phyloP scores from a whole-genome alignment of 1,284 basidiomycete species.

The Ceratobasidium sp. region DNA sequence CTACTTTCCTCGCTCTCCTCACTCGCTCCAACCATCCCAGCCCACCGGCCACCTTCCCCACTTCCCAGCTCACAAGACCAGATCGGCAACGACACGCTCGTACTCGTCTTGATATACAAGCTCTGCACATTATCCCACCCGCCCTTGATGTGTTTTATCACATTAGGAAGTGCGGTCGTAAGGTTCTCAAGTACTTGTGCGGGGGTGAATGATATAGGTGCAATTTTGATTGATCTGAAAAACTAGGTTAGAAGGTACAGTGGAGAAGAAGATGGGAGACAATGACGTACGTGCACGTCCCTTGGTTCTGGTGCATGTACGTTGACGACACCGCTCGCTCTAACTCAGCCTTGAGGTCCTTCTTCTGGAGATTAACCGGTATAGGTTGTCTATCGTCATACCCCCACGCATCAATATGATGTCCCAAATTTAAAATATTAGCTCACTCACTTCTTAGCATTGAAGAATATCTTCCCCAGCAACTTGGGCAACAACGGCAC shows the following conservation, averaged over 20 bases:
- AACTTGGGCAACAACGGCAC: slow-evolving; percentile 89
- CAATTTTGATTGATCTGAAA: slow-evolving; percentile 88
- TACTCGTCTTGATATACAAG: slow-evolving; percentile 92
- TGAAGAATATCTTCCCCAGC: slow-evolving; percentile 92
- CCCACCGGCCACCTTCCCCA: slow-evolving; percentile 74
- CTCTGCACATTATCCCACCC: slow-evolving; percentile 95
- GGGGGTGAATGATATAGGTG: slow-evolving; percentile 78
- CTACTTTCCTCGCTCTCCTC: slow-evolving; percentile 48
- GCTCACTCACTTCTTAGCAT: slow-evolving; percentile 88
- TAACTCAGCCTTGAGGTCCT: slow-evolving; percentile 90
- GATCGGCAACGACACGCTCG: slow-evolving; percentile 88
- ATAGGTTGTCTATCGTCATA: slow-evolving; percentile 82
- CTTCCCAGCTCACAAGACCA: slow-evolving; percentile 84
- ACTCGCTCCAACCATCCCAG: slow-evolving; percentile 60
- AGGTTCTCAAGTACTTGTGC: slow-evolving; percentile 86
- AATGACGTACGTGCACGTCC: slow-evolving; percentile 85
- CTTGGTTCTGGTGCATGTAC: slow-evolving; percentile 93
- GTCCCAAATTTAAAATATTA: not conserved
- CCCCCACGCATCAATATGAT: slow-evolving; percentile 4
- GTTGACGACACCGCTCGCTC: slow-evolving; percentile 93
- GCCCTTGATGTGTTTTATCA: slow-evolving; percentile 77
- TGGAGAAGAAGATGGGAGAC: slow-evolving; percentile 6
- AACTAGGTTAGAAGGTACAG: not conserved
- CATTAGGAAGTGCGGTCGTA: slow-evolving; percentile 81
- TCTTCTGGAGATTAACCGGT: slow-evolving; percentile 87